A percentile compares a stretch with the other conserved stretches of the same genome.
Conservation (phyloP, 164 flowering plant species). For the Euptelea pleiosperma region DNA sequence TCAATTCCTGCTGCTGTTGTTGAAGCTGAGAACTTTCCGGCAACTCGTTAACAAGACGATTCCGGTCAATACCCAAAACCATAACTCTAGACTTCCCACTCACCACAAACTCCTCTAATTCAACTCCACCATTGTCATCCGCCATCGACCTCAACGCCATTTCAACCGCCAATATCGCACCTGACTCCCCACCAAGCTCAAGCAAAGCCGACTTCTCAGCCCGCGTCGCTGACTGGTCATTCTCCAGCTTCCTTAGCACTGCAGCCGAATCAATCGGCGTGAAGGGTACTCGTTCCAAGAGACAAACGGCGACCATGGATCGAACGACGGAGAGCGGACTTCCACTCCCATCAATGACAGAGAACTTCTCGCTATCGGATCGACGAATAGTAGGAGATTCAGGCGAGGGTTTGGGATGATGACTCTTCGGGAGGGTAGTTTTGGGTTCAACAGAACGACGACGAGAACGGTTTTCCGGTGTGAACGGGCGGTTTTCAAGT, state of each 20-base stretch:
- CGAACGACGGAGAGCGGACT: conserved; percentile 65
- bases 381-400: conserved; percentile 11
- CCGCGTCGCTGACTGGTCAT: conserved; percentile 45
- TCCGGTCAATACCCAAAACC: conserved; percentile 75
- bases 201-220: conserved; percentile 77
- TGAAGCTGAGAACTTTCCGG: conserved; percentile 56
- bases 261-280: conserved; percentile 68
- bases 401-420: conserved; percentile 12
- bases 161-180: conserved; percentile 77
- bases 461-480: conserved; percentile 7
- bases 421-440: not conserved
- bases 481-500: not conserved
- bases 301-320: conserved; percentile 76
- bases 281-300: conserved; percentile 81
- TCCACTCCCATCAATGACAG: conserved; percentile 38
- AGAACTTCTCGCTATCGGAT: conserved; percentile 17
- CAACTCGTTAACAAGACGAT: conserved; percentile 64
- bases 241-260: conserved; percentile 78
- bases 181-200: conserved; percentile 80
- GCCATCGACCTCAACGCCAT: conserved; percentile 82
- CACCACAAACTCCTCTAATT: conserved; percentile 74
- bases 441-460: conserved; percentile 10
- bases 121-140: conserved; percentile 70
- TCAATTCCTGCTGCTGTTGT: conserved; percentile 31
- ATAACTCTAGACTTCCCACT: conserved; percentile 77